Conservation (phyloP, 139 green algal species). For the Spirogloea muscicola region DNA sequence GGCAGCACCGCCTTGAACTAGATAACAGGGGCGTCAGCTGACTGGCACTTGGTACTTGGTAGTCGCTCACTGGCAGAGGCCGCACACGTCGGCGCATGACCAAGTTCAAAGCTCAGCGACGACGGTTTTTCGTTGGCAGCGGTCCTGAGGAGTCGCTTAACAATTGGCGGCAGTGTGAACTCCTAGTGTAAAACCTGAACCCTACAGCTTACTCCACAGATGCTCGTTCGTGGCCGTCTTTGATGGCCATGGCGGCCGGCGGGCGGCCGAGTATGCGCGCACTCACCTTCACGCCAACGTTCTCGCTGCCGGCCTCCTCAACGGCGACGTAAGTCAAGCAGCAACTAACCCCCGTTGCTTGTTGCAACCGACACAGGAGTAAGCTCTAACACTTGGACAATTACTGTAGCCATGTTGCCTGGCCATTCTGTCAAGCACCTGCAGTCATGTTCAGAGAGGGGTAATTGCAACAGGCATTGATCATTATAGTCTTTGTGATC, state of each 20-base stretch:
- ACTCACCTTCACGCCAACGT: slow-evolving; percentile 37
- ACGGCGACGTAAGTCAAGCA: neutral
- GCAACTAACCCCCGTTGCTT: too few relatives aligned
- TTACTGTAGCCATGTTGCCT: too few relatives aligned
- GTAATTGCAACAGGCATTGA: too few relatives aligned
- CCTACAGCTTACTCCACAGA: slow-evolving; percentile 36
- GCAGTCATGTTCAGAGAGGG: too few relatives aligned
- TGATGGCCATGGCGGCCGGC: slow-evolving; percentile 56
- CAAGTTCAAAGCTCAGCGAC: neutral
- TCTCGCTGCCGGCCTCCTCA: slow-evolving; percentile 46
- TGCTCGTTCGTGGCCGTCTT: slow-evolving; percentile 51
- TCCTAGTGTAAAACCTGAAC: neutral
- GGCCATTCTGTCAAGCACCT: too few relatives aligned
- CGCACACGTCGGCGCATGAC: neutral
- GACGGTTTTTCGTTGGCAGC: neutral
- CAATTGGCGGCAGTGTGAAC: neutral
- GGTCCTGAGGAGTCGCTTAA: too few relatives aligned
- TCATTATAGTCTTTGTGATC: too few relatives aligned
- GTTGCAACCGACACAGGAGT: too few relatives aligned
- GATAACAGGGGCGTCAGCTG: too few relatives aligned
- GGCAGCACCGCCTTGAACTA: too few relatives aligned
- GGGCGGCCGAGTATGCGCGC: slow-evolving; percentile 43
- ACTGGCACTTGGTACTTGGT: too few relatives aligned
- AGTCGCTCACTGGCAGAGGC: neutral
- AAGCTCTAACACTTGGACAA: too few relatives aligned